Conservation (phyloP, 2,329 filamentous ascomycete genomes). For the Trichoderma aggressivum region DNA sequence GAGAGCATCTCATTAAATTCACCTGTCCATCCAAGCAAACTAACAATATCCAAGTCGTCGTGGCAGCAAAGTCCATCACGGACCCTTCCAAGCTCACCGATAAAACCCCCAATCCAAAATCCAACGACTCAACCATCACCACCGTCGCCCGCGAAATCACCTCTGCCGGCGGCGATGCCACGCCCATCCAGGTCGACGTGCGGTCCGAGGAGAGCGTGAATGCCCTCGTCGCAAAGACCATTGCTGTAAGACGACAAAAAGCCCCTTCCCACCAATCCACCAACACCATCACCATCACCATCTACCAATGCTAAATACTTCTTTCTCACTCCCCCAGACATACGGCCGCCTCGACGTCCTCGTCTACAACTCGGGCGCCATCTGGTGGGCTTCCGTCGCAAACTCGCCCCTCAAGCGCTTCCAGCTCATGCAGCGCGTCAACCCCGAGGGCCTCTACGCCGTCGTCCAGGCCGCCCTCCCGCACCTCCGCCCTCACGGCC, state of each 20-base stretch:
- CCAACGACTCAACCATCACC: constrained; percentile 69
- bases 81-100: constrained; percentile 51
- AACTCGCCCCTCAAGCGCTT: constrained; percentile 74
- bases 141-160: constrained; percentile 74
- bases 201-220: constrained; percentile 61
- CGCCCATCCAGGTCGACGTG: constrained; percentile 67
- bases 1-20: constrained; percentile 18
- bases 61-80: constrained; percentile 72
- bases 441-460: constrained; percentile 72
- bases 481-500: constrained; percentile 55
- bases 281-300: not conserved
- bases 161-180: constrained; percentile 60
- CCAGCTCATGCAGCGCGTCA: constrained; percentile 72
- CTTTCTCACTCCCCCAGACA: constrained; percentile 34
- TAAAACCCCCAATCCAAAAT: constrained; percentile 75
- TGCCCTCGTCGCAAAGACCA: constrained; percentile 55
- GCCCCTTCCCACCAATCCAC: not conserved
- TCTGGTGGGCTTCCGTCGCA: constrained; percentile 76
- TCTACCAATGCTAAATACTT: not conserved
- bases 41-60: constrained; percentile 56
- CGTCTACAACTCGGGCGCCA: constrained; percentile 80
- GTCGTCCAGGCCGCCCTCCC: constrained; percentile 67
- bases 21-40: not conserved
- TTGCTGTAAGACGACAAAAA: constrained; percentile 32
- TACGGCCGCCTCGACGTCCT: constrained; percentile 69